Base-by-base conservation (phyloP, 805 yeast genomes). In the Lachancea cidri region DNA sequence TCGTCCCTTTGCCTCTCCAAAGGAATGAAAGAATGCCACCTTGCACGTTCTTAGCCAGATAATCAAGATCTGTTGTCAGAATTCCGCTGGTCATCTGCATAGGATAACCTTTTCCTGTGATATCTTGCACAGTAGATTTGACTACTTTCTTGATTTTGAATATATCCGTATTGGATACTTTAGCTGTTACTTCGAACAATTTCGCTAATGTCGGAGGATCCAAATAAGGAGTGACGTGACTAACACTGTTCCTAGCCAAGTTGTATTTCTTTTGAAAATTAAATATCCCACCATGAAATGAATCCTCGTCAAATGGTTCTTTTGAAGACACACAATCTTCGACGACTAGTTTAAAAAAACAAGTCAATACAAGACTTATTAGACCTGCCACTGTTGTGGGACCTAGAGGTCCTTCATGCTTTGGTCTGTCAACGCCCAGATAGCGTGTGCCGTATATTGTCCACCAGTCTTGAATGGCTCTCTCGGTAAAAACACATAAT, bases 381-480 rank as follows among this genome's bases (percentile, higher is more conserved):
- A 93, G 70, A 0, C 93, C 91, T 0, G 94, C 74, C 0, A 88
- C 85, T 0, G 95, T 77, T 3, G 76, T 68, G 0, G 88, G 74
- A 0, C 84, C 79, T 42, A 85, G 58, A 0, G 71, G 60, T 0
- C 83, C 83, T 42, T 76, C 77, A 43, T 68, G 72, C 17, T 47
- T 45, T 22, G 65, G 63, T 17, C 58, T 52, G 9, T 52, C 57
- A 8, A 52, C 43, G 2, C 60, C 61, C 22, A 58, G 38, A 41
- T 57, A 60, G 17, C 45, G 35, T 30, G 50, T 61, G 0, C 95
- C 96, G 47, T 83, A 73, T 27, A 76, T 58, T 29, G 69, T 70
- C 97, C 98, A 91, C 97, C 98, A 91, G 34, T 71, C 68, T 2
- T 60, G 53, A 17, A 87, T 73, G 0, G 94, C 94, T 17, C 64